Percentiles rank a stretch among this genome's conserved stretches.
Conservation (phyloP, 2,329 filamentous ascomycete genomes). For the Graphiopsis chlorocephala region DNA sequence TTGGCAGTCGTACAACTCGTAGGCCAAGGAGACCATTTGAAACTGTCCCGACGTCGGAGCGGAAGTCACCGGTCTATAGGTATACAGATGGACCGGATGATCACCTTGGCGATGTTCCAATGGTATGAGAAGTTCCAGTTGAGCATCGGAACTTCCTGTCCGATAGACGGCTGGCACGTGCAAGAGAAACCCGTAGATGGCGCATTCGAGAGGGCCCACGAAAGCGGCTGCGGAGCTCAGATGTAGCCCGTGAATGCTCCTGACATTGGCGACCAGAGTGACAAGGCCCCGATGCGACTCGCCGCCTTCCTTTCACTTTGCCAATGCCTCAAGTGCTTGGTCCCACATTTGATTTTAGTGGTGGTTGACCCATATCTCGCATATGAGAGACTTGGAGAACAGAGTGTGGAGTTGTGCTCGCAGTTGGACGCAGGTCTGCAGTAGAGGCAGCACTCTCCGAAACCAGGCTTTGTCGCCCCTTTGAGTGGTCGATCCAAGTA, state of each 20-base stretch:
- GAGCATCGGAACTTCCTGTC: background rate
- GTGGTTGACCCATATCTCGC: background rate
- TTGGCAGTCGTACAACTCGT: background rate
- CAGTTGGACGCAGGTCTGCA: background rate
- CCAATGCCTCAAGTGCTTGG: background rate
- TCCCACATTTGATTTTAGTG: background rate
- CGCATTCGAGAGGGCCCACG: background rate
- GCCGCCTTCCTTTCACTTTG: background rate
- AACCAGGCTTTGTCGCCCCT: background rate
- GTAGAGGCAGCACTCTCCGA: background rate
- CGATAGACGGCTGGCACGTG: background rate
- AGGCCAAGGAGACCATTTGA: background rate
- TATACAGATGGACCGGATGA: background rate
- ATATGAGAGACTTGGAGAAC: background rate
- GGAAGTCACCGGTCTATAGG: background rate
- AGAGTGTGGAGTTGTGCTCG: background rate
- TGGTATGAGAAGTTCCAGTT: background rate
- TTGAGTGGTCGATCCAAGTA: background rate
- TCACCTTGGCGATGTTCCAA: background rate
- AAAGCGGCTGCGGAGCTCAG: background rate
- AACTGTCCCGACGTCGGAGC: slow-evolving; percentile 5
- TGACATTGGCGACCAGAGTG: background rate
- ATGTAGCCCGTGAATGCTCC: background rate
- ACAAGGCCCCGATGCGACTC: background rate
- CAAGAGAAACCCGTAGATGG: background rate